Evolutionary conservation across 352 stramenopile genomes (phyloP).

Genomic region (Globisporangium paddicum): DNA sequence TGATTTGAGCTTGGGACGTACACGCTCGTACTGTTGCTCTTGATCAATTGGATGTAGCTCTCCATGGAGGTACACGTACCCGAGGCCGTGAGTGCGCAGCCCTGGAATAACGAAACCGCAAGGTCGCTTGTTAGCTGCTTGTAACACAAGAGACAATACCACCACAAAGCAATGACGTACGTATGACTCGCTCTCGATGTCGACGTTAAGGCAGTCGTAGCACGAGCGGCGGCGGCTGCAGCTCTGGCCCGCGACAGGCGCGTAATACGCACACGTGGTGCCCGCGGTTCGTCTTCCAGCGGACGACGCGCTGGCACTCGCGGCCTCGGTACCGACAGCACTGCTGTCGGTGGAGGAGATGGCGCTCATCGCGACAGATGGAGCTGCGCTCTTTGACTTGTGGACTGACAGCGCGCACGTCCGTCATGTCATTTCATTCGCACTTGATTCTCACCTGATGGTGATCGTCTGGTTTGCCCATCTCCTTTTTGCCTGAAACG

Average conservation of each 20-base stretch:
- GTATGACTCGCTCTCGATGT: not conserved
- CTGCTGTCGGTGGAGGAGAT: too few relatives aligned
- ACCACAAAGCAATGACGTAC: not conserved
- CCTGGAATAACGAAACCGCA: not conserved
- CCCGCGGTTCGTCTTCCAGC: not conserved
- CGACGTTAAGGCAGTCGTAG: constrained; percentile 13
- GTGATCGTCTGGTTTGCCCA: too few relatives aligned
- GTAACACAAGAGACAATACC: not conserved
- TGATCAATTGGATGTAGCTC: not conserved
- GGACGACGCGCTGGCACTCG: not conserved
- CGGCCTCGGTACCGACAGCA: not conserved
- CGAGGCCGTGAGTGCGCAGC: not conserved
- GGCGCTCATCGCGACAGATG: not conserved
- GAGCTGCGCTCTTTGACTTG: too few relatives aligned
- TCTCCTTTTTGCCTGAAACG: too few relatives aligned
- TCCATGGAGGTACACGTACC: not conserved
- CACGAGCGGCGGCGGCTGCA: constrained; percentile 1
- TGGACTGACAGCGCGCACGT: too few relatives aligned
- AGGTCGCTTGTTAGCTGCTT: not conserved
- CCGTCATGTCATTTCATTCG: too few relatives aligned
- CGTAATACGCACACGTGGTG: not conserved
- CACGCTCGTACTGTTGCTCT: not conserved
- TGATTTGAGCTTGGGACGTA: not conserved
- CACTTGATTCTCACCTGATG: too few relatives aligned
- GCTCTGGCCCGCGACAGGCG: not conserved